phyloP scores from a whole-genome alignment of 2,329 filamentous ascomycete genomes.

The Arachnopeziza araneosa region DNA sequence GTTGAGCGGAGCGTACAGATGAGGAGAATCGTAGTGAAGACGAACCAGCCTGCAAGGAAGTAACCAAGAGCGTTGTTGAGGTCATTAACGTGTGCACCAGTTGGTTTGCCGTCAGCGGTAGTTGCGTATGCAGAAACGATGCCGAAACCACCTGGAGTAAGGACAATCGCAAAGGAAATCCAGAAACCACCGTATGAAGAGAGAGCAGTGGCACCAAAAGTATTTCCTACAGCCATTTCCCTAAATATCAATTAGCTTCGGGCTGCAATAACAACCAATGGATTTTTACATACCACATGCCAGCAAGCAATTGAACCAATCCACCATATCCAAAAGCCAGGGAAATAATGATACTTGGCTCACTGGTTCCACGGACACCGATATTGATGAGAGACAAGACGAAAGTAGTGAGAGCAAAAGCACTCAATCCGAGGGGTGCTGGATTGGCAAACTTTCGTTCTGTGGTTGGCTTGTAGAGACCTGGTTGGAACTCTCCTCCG shows the following conservation, averaged over 20 bases:
- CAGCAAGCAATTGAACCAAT: slow-evolving; percentile 60
- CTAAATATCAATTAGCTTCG: slow-evolving; percentile 28
- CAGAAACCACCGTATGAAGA: slow-evolving; percentile 61
- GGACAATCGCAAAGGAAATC: slow-evolving; percentile 51
- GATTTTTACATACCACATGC: slow-evolving; percentile 52
- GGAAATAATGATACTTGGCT: slow-evolving; percentile 49
- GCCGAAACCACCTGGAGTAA: slow-evolving; percentile 52
- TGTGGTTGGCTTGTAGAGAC: slow-evolving; percentile 48
- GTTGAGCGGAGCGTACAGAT: slow-evolving; percentile 54
- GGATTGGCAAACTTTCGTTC: slow-evolving; percentile 53
- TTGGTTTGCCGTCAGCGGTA: slow-evolving; percentile 7
- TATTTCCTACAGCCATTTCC: slow-evolving; percentile 60
- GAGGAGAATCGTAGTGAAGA: slow-evolving; percentile 54
- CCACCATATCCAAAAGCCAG: slow-evolving; percentile 59
- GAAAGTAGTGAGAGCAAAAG: slow-evolving; percentile 60
- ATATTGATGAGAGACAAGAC: slow-evolving; percentile 54
- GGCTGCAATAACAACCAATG: background rate
- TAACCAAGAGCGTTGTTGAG: slow-evolving; percentile 50
- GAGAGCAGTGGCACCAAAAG: slow-evolving; percentile 56
- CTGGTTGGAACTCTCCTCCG: slow-evolving; percentile 55
- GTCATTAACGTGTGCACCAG: slow-evolving; percentile 26
- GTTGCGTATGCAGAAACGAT: slow-evolving; percentile 35
- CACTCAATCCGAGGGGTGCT: slow-evolving; percentile 52
- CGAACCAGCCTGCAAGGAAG: slow-evolving; percentile 57
- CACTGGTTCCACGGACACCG: slow-evolving; percentile 38